These are phyloP conservation scores for Chlamydomonas reinhardtii DNA, from an alignment of 163 green algal species.

Conservation along the genomic window DNA sequence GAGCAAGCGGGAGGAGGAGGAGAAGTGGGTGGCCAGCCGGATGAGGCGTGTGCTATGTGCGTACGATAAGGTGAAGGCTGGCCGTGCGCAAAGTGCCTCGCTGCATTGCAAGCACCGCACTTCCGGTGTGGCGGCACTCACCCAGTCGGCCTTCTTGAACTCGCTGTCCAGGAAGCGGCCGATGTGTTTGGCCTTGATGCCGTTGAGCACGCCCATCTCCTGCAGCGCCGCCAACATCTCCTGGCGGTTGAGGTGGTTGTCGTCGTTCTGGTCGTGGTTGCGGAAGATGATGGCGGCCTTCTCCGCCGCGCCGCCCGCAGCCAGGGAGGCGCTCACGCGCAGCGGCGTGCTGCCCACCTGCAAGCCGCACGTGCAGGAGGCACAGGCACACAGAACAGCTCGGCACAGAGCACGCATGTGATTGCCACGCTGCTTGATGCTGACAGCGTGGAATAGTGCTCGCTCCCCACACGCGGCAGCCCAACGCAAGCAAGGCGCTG, in stretches of 20 bases:
- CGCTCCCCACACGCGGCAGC: too few species aligned
- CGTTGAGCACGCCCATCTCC: constrained; percentile 72
- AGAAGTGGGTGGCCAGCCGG: too few species aligned
- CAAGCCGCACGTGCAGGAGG: too few species aligned
- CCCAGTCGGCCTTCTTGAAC: constrained; percentile 67
- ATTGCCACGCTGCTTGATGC: too few species aligned
- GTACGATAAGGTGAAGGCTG: too few species aligned
- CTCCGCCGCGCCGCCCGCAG: constrained; percentile 63
- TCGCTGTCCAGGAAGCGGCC: constrained; percentile 64
- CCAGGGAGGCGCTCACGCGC: constrained; percentile 53
- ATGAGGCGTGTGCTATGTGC: too few species aligned
- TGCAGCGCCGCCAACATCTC: constrained; percentile 71
- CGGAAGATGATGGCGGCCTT: constrained; percentile 73
- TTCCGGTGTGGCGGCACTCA: constrained; percentile 10
- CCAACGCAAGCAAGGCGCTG: too few species aligned
- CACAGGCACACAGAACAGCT: not conserved
- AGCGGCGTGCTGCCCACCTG: constrained; percentile 52
- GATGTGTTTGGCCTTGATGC: constrained; percentile 69
- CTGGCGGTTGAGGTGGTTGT: constrained; percentile 56
- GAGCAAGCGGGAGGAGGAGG: too few species aligned
- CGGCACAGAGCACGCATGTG: too few species aligned
- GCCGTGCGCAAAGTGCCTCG: too few species aligned
- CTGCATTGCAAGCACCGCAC: too few species aligned
- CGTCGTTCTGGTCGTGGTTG: constrained; percentile 68
- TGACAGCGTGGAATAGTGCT: too few species aligned